Percentiles rank a stretch among this genome's conserved stretches.
phyloP scores from a whole-genome alignment of 495 filamentous ascomycete genomes.

The Xylaria bambusicola region DNA sequence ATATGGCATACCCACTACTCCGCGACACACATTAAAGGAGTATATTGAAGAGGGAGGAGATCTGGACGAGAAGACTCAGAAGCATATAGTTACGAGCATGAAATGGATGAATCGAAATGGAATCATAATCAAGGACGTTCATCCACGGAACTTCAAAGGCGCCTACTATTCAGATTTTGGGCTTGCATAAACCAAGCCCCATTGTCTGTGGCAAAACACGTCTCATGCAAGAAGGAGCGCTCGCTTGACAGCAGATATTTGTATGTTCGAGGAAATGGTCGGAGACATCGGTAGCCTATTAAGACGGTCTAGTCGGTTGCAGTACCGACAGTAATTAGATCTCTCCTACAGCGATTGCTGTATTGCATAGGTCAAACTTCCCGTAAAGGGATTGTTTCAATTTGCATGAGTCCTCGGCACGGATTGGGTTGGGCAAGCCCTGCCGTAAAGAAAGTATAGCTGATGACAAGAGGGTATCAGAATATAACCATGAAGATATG shows the following conservation, averaged over 20 bases:
- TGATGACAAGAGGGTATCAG: too few species aligned
- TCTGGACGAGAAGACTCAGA: neutral
- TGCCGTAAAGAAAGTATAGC: too few species aligned
- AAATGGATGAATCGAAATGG: conserved; percentile 7
- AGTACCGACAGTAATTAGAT: too few species aligned
- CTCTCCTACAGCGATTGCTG: too few species aligned
- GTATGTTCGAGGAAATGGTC: neutral
- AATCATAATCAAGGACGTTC: neutral
- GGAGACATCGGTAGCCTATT: neutral
- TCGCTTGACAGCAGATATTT: neutral
- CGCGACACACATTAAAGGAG: conserved; percentile 6
- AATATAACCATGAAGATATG: too few species aligned
- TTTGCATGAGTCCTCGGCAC: too few species aligned
- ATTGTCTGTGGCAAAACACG: conserved; percentile 1
- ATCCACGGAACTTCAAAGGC: conserved; percentile 1
- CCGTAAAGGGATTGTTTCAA: too few species aligned
- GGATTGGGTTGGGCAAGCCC: too few species aligned
- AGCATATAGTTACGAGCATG: neutral
- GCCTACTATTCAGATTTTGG: neutral
- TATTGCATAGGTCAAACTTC: too few species aligned
- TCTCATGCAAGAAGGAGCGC: neutral
- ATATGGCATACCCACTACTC: too few species aligned
- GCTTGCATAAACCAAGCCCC: neutral
- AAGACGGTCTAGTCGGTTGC: neutral
- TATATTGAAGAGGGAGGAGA: conserved; percentile 4